A percentile compares a stretch with the other conserved stretches of the same genome.
phyloP scores from a whole-genome alignment of 371 early-diverging fungal genomes.

The Rhizopus arrhizus region DNA sequence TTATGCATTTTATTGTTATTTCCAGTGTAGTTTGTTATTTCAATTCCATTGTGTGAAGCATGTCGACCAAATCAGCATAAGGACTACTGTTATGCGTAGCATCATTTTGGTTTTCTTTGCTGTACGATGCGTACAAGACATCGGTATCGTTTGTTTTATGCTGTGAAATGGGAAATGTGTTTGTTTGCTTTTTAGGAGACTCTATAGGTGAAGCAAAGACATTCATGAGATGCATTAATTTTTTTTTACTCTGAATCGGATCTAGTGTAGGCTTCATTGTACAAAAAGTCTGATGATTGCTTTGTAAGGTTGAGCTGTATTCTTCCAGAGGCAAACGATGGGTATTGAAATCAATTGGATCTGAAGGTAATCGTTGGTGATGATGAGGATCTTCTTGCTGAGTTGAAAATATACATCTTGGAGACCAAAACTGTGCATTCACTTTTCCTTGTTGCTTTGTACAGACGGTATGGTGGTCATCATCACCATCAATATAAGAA shows the following conservation, averaged over 20 bases:
- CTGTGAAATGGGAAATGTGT: too few relatives aligned
- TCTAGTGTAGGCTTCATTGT: conserved; percentile 2
- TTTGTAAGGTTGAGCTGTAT: neutral
- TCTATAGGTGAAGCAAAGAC: conserved; percentile 30
- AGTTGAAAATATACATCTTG: conserved; percentile 18
- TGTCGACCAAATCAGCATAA: conserved; percentile 22
- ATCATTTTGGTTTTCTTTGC: conserved; percentile 3
- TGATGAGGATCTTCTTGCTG: too few relatives aligned
- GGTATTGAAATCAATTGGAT: too few relatives aligned
- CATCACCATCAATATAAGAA: neutral
- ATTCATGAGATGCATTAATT: conserved; percentile 41
- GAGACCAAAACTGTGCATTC: conserved; percentile 22
- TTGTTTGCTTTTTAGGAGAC: too few relatives aligned
- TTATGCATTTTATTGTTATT: too few relatives aligned
- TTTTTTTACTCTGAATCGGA: conserved; percentile 24
- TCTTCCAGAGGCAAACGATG: too few relatives aligned
- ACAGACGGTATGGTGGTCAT: too few relatives aligned
- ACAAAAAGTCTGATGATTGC: neutral
- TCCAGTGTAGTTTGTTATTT: too few relatives aligned
- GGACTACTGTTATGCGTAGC: neutral
- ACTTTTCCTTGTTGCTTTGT: too few relatives aligned
- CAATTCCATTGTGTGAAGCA: neutral
- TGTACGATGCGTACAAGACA: too few relatives aligned
- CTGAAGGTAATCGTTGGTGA: conserved; percentile 11
- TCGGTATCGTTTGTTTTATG: too few relatives aligned